A percentile compares a stretch with the other conserved stretches of the same genome.
phyloP scores from a whole-genome alignment of 169 alveolate genomes.

The Amoebophrya sp. region DNA sequence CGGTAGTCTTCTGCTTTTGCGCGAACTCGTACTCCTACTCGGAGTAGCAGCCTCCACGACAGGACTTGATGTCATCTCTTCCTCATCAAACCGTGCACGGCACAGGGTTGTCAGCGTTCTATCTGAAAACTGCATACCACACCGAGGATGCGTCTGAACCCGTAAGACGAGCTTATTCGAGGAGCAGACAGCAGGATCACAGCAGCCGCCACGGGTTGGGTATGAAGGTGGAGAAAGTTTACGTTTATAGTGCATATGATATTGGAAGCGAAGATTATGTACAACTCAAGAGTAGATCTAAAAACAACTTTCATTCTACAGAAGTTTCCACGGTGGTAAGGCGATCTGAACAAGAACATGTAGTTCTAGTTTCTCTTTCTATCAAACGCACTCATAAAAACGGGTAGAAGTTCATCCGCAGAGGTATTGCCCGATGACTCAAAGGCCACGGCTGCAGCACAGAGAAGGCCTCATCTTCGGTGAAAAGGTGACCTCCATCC shows the following conservation, averaged over 20 bases:
- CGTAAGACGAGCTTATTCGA: not conserved
- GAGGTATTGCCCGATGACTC: not conserved
- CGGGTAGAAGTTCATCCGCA: not conserved
- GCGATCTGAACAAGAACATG: too few relatives aligned
- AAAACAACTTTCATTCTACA: too few relatives aligned
- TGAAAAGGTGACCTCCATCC: not conserved
- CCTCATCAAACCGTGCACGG: not conserved
- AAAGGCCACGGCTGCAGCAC: conserved; percentile 7
- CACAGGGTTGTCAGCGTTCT: not conserved
- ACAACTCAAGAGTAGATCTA: too few relatives aligned
- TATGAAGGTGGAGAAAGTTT: too few relatives aligned
- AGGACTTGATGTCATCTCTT: not conserved
- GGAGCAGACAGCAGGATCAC: not conserved
- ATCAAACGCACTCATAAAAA: too few relatives aligned
- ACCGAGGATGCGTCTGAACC: not conserved
- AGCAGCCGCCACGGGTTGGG: conserved; percentile 17
- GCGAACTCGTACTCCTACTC: not conserved
- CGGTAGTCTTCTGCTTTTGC: too few relatives aligned
- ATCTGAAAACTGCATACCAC: not conserved
- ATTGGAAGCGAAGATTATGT: too few relatives aligned
- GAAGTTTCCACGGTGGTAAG: too few relatives aligned
- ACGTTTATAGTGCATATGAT: too few relatives aligned
- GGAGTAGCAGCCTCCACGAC: not conserved
- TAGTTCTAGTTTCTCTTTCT: too few relatives aligned
- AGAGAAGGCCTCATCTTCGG: not conserved